Percentiles rank a stretch among this genome's conserved stretches.
Evolutionary conservation across 306 rosid genomes (phyloP).

Genomic region (Abrus pulchellus): DNA sequence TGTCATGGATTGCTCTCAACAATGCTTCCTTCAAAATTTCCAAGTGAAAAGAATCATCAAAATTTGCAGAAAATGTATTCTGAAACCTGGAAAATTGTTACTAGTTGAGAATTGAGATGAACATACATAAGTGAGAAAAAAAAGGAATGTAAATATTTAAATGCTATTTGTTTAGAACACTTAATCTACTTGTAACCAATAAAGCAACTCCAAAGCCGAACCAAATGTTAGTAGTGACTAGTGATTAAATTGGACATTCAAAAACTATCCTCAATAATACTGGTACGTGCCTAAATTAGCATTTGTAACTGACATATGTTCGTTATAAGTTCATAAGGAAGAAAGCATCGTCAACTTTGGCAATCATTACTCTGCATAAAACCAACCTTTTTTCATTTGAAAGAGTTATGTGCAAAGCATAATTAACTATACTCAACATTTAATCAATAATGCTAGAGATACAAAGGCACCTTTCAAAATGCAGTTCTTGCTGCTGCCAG

Average conservation of each 20-base stretch:
- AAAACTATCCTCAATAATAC: slow-evolving; percentile 7
- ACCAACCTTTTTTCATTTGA: not conserved
- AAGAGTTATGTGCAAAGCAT: not conserved
- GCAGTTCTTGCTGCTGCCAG: slow-evolving; percentile 57
- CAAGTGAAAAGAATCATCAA: slow-evolving; percentile 82
- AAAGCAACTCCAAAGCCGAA: slow-evolving; percentile 36
- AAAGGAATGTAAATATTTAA: slow-evolving; percentile 6
- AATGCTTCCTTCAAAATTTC: slow-evolving; percentile 93
- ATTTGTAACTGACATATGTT: slow-evolving; percentile 10
- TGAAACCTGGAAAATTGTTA: slow-evolving; percentile 72
- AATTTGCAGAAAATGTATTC: slow-evolving; percentile 62
- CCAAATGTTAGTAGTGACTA: slow-evolving; percentile 18
- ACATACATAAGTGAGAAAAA: slow-evolving; percentile 32
- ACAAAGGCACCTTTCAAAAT: slow-evolving; percentile 68
- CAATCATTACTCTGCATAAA: slow-evolving; percentile 17
- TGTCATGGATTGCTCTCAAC: slow-evolving; percentile 86
- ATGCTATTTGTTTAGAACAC: not conserved
- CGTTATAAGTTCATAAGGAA: slow-evolving; percentile 6
- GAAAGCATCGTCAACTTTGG: slow-evolving; percentile 1
- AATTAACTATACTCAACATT: not conserved
- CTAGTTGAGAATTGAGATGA: slow-evolving; percentile 37
- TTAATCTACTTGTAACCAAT: slow-evolving; percentile 10
- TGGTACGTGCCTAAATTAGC: not conserved
- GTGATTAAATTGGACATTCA: slow-evolving; percentile 1
- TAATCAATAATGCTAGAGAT: slow-evolving; percentile 17